Evolutionary conservation across 768 basidiomycete species (phyloP), one percentile per base, ranked within the genome.

Genomic region (Cyathus striatus): DNA sequence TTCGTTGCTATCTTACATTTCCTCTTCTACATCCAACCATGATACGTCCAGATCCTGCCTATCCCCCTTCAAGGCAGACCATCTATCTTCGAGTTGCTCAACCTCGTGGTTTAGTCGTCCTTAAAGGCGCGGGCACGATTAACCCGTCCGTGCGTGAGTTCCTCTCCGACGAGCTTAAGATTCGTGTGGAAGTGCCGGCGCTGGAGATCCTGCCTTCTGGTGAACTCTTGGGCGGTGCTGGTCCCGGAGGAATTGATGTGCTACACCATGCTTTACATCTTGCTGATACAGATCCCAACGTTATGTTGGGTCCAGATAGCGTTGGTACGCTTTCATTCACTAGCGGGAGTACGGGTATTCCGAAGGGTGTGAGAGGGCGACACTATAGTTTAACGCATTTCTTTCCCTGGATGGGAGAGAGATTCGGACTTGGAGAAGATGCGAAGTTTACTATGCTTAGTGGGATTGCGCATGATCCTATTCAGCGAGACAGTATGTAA

Each of bases 391-490:
- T 99, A 50, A 99, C 96, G 0, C 96, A 98, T 60, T 99, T 98
- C 76, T 98, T 98, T 79, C 94, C 94, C 2, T 99, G 96, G 96
- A 98, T 99, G 96, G 86, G 86, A 17, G 68, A 90, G 58, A 67
- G 82, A 23, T 99, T 98, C 58, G 82, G 76, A 1, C 65, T 99
- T 38, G 68, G 72, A 26, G 71, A 81, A 45, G 64, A 72, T 23
- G 90, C 88, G 48, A 90, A 81, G 62, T 99, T 96, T 57, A 98
- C 96, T 0, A 98, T 99, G 96, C 76, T 99, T 23, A 94, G 91
- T 53, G 96, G 96, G 16, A 99, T 99, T 42, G 96, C 96, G 10
- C 96, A 99, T 56, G 96, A 99, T 64, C 96, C 96, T 7, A 96
- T 99, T 51, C 96, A 99, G 59, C 81, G 96, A 52, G 96, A 99